Base-by-base conservation (phyloP, 225 moss, liverwort and hornwort genomes). In the Pseudisothecium myosuroides region DNA sequence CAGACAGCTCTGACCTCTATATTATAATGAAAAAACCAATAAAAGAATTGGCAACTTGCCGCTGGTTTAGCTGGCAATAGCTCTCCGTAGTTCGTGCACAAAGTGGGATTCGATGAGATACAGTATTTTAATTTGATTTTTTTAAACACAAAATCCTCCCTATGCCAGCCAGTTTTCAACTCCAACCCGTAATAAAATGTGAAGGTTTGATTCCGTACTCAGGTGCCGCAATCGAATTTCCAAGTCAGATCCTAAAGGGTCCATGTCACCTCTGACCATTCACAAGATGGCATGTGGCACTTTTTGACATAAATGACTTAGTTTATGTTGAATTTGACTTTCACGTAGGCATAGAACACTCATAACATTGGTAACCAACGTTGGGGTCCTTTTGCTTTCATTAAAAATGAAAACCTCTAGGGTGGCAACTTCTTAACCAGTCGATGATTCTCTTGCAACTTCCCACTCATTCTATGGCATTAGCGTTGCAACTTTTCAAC, bases 351-450 rank as follows among this genome's bases (percentile, higher is more conserved):
- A n/a, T n/a, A n/a, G n/a, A n/a, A n/a, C n/a, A 66, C 5, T 36
- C 20, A 66, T 37, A 20, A 5, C 10, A 68, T 12, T 64, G 5
- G 0, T 64, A 9, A 64, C 5, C 26, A 60, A 24, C 1, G 1
- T 1, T 65, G 21, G 20, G 21, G 21, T 37, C 67, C 5, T 11
- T 18, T 66, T 37, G 37, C 11, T 66, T 36, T 6, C 3, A 24
- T 2, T 14, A 1, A 8, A 39, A 39, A 4, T 69, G 8, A 1
- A 14, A 39, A 4, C 24, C 0, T 2, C 3, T 4, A 24, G 0
- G 1, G 41, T 26, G 5, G 41, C 71, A 71, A 26, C 26, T 41
- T 41, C 26, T 1, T 41, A 4, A 14, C 24, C 2, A 45, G 2
- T 28, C 9, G 28, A 10, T 27, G 28, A 27, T 1, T 5, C 14